Evolutionary conservation across 768 basidiomycete genomes (phyloP), one percentile per base, ranked within the genome.

Genomic region (Sarcodon sp.): DNA sequence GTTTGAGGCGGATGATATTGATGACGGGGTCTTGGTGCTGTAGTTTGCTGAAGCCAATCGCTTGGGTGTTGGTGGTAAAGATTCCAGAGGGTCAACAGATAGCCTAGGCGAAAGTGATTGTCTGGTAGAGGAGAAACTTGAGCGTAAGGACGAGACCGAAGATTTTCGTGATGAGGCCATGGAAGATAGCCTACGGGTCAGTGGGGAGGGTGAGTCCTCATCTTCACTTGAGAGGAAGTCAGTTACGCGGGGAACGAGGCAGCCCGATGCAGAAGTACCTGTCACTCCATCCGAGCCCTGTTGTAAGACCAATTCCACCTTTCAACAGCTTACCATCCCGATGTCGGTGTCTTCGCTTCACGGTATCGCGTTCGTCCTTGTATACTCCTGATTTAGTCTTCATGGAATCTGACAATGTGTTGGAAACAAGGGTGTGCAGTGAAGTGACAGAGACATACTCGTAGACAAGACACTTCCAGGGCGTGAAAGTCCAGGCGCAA

Each of bases 221-320:
- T 69, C 68, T 54, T 69, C 68, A 52, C 66, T 68, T 11, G 9
- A 33, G 35, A 35, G 31, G 6, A 41, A 13, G 13, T 16, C 21
- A 11, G n/a, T 35, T 5, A 34, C n/a, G 31, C 33, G 16, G 46
- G 5, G 4, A 32, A 10, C 16, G 35, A 36, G 43, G 7, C 1
- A 9, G 13, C 21, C 21, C 13, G 8, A 36, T 3, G 18, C 12
- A 3, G 15, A 47, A 57, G 36, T 16, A 66, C 61, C 65, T 66
- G 53, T 69, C 68, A 43, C 66, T 68, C 68, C 68, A 69, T 1
- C 68, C 68, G 9, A 69, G 56, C 1, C 68, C 68, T 9, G 68
- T 69, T 7, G 68, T 69, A 18, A 69, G 57, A 3, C 68, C 68
- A 15, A 68, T 58, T 7, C 68, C 68, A 8, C 62, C 68, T 0